Percentiles rank a stretch among this genome's conserved stretches.
These are phyloP conservation scores for Myxozyma melibiosi DNA, from an alignment of 805 yeast species.

Conservation along the genomic window DNA sequence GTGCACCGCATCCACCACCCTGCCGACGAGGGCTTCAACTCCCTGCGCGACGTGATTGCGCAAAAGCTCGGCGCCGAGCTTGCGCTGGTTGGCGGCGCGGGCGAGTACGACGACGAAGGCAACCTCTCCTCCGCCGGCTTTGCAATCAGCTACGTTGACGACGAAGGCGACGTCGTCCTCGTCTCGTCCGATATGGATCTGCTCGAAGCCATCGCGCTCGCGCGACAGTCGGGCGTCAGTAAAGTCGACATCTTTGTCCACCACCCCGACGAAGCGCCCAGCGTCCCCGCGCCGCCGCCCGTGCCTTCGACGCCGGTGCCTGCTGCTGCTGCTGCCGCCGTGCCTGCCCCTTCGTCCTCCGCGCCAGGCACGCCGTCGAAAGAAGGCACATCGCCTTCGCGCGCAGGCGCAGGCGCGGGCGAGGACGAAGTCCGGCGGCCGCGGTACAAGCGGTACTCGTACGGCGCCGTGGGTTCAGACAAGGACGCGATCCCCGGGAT, in stretches of 20 bases:
- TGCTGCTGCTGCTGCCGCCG: constrained; percentile 29
- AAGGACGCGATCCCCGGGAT: constrained; percentile 53
- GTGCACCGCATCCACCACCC: constrained; percentile 69
- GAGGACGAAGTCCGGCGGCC: background rate
- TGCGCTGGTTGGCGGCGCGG: constrained; percentile 44
- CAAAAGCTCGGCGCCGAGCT: constrained; percentile 48
- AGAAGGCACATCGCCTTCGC: background rate
- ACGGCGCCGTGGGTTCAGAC: no score
- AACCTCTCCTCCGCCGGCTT: constrained; percentile 41
- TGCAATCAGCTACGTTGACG: constrained; percentile 78
- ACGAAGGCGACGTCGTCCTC: constrained; percentile 79
- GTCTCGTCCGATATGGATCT: constrained; percentile 75
- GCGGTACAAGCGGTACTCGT: no score
- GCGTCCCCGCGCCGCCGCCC: constrained; percentile 31
- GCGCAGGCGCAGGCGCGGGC: background rate
- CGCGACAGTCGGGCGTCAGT: constrained; percentile 51
- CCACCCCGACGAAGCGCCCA: constrained; percentile 56
- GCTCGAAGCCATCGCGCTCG: constrained; percentile 66
- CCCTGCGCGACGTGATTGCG: constrained; percentile 49
- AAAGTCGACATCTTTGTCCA: constrained; percentile 76
- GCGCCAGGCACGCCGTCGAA: background rate
- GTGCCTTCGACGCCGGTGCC: constrained; percentile 32
- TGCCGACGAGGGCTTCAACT: constrained; percentile 57
- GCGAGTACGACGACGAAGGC: constrained; percentile 32
- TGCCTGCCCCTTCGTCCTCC: background rate